phyloP scores from a whole-genome alignment of 257 asterid species.

The Fraxinus anomala region DNA sequence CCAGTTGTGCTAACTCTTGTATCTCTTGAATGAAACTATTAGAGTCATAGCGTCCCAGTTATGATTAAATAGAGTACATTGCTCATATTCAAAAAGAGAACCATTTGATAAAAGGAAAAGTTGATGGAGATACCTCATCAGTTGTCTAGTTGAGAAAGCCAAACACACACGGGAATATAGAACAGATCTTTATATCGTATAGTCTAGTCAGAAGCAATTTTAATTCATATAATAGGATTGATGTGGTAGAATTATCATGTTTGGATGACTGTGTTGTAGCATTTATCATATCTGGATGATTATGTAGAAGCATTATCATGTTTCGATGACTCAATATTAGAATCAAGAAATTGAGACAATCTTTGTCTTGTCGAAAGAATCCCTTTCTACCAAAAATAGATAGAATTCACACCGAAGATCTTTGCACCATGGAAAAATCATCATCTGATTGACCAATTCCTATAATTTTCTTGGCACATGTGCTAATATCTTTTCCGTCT shows the following conservation, averaged over 20 bases:
- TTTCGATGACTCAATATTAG: neutral
- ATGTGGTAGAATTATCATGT: neutral
- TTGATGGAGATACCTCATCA: neutral
- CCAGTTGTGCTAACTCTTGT: neutral
- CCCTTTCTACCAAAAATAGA: neutral
- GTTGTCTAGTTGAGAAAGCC: neutral
- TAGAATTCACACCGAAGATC: neutral
- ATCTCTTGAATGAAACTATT: neutral
- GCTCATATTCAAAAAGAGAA: neutral
- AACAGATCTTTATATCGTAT: neutral
- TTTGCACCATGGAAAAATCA: neutral
- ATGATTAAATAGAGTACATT: neutral
- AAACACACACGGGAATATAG: neutral
- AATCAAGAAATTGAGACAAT: neutral
- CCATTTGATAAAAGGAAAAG: neutral
- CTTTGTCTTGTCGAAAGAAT: neutral
- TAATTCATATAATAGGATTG: neutral
- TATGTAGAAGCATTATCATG: no score
- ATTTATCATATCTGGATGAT: no score
- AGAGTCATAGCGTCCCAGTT: neutral
- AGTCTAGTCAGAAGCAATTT: neutral
- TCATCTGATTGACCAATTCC: neutral
- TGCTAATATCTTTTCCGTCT: neutral
- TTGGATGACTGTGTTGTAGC: no score
- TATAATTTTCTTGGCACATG: neutral